Evolutionary conservation across 2,329 filamentous ascomycete genomes (phyloP), one percentile per base, ranked within the genome.

Genomic region (Mycosphaerella sp.): DNA sequence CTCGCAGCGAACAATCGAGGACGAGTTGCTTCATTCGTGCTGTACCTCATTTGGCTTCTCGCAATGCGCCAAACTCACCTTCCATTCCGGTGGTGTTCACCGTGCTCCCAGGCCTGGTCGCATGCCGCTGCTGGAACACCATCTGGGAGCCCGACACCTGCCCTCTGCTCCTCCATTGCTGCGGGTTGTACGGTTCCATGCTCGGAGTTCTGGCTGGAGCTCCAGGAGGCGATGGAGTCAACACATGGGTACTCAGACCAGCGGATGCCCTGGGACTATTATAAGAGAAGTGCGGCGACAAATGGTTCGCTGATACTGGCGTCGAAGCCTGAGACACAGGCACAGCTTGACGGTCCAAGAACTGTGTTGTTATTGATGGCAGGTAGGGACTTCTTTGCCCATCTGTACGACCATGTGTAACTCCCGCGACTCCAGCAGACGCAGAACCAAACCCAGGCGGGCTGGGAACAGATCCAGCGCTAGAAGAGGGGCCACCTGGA

Each of bases 31-130:
- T 6, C 7, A 5, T 25, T 6, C 4, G 21, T 6, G 36, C 36
- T 40, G 36, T 46, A 50, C n/a, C 35, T 35, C 36, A 64, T 12
- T 9, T n/a, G 2, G 7, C 30, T n/a, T 34, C 59, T 16, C n/a
- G 25, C 17, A 37, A 55, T 70, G 7, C 18, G 21, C 39, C 17
- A 5, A 32, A 42, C 48, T 16, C 44, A 75, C 73, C 70, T 70
- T 76, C 74, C 73, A 74, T 75, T 46, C 71, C 74, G 14, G 72
- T 73, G 7, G 70, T 56, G 28, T 74, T 71, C 49, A 65, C 59
- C 14, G 68, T 65, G 35, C 67, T 66, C 45, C 55, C 35, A 61
- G 62, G 44, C 60, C 64, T 43, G 47, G 60, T 28, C 55, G 60
- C 55, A 57, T 66, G 50, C 52, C 61, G 52, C 57, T 62, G 54